These are phyloP conservation scores for Backusella liffmaniae DNA, from an alignment of 192 early-diverging fungal species.

Conservation along the genomic window DNA sequence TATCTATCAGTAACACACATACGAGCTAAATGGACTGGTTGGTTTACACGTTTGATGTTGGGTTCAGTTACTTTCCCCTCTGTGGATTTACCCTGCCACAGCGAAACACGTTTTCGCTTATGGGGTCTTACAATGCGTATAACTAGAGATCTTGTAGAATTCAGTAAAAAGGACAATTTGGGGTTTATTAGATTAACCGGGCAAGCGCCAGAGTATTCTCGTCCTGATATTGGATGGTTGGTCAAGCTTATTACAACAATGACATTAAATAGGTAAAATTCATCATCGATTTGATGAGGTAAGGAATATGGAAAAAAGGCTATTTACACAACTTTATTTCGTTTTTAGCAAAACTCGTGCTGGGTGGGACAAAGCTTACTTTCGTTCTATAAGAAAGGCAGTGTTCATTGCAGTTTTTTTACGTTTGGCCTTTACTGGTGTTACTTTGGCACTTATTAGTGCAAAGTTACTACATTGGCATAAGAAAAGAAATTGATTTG, in stretches of 20 bases:
- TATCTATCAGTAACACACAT: slow-evolving; percentile 5
- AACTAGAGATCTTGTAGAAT: slow-evolving; percentile 23
- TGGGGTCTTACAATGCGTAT: slow-evolving; percentile 36
- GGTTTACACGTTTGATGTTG: slow-evolving; percentile 15
- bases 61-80: slow-evolving; percentile 31
- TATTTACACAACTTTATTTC: neutral
- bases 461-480: slow-evolving; percentile 1
- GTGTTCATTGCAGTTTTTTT: slow-evolving; percentile 13
- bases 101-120: slow-evolving; percentile 12
- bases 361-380: slow-evolving; percentile 14
- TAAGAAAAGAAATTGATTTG: neutral
- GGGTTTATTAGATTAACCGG: slow-evolving; percentile 8
- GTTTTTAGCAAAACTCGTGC: neutral
- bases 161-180: slow-evolving; percentile 2
- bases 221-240: slow-evolving; percentile 20
- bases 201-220: slow-evolving; percentile 13
- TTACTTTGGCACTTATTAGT: neutral
- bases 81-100: slow-evolving; percentile 23
- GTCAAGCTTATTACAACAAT: neutral
- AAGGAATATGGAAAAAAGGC: neutral
- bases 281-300: neutral
- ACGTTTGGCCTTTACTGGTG: slow-evolving; percentile 1
- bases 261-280: neutral
- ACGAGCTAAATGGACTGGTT: neutral
- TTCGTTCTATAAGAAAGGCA: slow-evolving; percentile 17